Base-by-base conservation (phyloP, 2,329 filamentous ascomycete genomes). In the Fusarium penzigii region DNA sequence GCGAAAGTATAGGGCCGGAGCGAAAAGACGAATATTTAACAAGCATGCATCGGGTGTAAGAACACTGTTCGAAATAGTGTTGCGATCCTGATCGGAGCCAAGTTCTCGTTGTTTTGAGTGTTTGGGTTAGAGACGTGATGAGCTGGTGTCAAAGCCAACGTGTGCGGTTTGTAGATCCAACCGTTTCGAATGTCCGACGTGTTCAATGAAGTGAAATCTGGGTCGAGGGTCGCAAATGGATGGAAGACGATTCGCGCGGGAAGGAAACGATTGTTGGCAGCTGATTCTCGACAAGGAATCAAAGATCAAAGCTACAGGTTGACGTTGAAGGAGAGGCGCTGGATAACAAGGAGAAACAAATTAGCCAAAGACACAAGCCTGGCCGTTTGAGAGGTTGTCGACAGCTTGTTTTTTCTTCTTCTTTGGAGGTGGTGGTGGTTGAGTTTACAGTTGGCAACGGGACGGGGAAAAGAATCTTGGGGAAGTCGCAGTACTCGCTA, bases 31-130 rank as follows among this genome's bases (percentile, higher is more conserved):
- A 32, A 41, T 44, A 39, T 52, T 56, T 58, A 65, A 55, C 47
- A 58, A 52, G 52, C 56, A 58, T 50, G 52, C 63, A 65, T 65
- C 46, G 32, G 32, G 4, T 3, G 32, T 14, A 61, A 64, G 52
- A 29, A 49, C 20, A 47, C 48, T 17, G 55, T 36, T 39, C 20
- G 17, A 40, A 14, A 50, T 40, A 36, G 46, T 16, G 39, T 38
- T 16, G 47, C 13, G 10, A 36, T 36, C 13, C 3, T 36, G 10
- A 14, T 36, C 10, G 13, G 10, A 36, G 32, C 3, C 32, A 36
- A 14, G 32, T 14, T 36, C 13, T 36, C 10, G 13, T 11, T 9
- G 20, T 36, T 36, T 36, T 14, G 32, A 36, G 5, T 36, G 13
- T 14, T 36, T 36, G 32, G 32, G 9, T 36, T 36, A 4, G 32